These are phyloP conservation scores for Corniculantispora saksenae DNA, from an alignment of 2,329 filamentous ascomycete species.

Conservation along the genomic window DNA sequence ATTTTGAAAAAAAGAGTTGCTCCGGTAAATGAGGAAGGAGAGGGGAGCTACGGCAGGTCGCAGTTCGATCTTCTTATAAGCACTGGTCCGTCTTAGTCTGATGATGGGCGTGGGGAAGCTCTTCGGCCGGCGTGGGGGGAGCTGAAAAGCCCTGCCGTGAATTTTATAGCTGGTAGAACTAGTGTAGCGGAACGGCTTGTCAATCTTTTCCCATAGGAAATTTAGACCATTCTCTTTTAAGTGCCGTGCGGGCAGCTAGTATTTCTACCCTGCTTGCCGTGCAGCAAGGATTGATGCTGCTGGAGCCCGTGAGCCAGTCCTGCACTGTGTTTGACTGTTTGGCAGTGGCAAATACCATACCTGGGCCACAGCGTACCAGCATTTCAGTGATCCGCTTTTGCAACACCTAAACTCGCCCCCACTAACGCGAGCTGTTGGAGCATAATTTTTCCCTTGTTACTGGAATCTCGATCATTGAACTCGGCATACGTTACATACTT, in stretches of 20 bases:
- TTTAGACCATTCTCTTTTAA: neutral
- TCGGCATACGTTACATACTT: neutral
- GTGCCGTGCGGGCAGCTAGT: neutral
- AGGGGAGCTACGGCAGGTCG: neutral
- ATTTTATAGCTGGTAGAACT: neutral
- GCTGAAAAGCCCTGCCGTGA: conserved; percentile 11
- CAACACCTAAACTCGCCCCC: conserved; percentile 1
- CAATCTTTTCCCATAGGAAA: neutral
- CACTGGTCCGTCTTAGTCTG: neutral
- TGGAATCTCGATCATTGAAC: neutral
- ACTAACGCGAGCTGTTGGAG: neutral
- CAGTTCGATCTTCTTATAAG: conserved; percentile 3
- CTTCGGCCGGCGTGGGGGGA: conserved; percentile 2
- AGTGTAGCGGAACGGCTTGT: neutral
- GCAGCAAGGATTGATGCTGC: neutral
- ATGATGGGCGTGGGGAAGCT: neutral
- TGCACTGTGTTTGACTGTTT: neutral
- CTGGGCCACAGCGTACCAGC: neutral
- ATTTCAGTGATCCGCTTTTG: conserved; percentile 10
- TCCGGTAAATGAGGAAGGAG: neutral
- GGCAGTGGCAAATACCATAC: neutral
- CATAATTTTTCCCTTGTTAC: conserved; percentile 8
- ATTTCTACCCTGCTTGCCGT: neutral
- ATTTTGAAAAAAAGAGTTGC: neutral
- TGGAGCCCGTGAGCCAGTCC: neutral